phyloP scores from a whole-genome alignment of 208 protist genomes.

The Naegleria fowleri region DNA sequence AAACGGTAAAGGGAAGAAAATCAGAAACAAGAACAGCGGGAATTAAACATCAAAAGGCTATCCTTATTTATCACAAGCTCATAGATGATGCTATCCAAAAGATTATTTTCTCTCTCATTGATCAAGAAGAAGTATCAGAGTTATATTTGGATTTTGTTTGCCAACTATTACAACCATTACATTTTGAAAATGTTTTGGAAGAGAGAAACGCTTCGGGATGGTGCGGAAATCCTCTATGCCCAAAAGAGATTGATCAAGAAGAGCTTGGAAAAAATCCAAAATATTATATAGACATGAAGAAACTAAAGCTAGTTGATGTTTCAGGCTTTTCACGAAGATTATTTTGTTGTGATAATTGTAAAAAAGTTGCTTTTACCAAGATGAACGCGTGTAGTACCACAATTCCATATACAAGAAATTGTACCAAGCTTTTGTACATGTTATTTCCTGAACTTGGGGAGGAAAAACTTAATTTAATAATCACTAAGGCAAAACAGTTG shows the following conservation, averaged over 20 bases:
- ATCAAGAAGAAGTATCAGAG: neutral
- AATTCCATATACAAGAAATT: neutral
- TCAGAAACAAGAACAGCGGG: neutral
- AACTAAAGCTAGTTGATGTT: neutral
- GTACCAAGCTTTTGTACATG: neutral
- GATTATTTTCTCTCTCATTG: neutral
- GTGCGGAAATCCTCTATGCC: neutral
- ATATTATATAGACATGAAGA: neutral
- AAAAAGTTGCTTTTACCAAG: neutral
- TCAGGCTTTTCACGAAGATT: neutral
- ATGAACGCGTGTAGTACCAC: neutral
- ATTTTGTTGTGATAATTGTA: neutral
- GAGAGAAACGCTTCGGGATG: neutral
- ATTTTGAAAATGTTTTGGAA: neutral
- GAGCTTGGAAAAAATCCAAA: neutral
- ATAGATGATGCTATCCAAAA: neutral
- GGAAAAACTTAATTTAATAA: neutral
- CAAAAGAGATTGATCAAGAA: neutral
- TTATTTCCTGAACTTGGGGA: neutral
- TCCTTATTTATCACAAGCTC: neutral
- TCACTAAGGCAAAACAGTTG: neutral
- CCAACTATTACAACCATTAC: neutral
- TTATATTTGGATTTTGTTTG: constrained; percentile 1
- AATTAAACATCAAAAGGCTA: neutral
- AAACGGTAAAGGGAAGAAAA: neutral